Percentiles rank a stretch among this genome's conserved stretches.
These are phyloP conservation scores for Chalciporus sp. DNA, from an alignment of 1,284 basidiomycete genomes.

Conservation along the genomic window DNA sequence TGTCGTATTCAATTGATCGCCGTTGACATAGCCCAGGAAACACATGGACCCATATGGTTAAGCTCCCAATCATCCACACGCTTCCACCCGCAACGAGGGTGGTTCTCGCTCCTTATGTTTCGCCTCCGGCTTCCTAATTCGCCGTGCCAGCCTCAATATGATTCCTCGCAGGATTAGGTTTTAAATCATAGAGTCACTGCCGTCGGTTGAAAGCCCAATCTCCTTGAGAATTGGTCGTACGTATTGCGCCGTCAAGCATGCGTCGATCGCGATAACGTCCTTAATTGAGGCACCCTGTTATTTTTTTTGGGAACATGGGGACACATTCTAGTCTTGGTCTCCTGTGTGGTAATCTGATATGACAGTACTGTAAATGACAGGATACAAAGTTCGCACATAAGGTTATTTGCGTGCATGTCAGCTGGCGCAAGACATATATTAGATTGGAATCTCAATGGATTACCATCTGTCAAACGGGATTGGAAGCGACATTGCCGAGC, in stretches of 20 bases:
- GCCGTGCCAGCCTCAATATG: conserved; percentile 1
- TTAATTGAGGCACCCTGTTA: conserved; percentile 24
- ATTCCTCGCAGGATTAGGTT: conserved; percentile 24
- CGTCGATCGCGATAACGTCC: conserved; percentile 34
- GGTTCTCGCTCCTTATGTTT: conserved; percentile 11
- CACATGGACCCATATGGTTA: conserved; percentile 35
- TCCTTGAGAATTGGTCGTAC: conserved; percentile 24
- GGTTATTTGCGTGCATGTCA: conserved; percentile 2
- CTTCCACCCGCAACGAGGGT: conserved; percentile 25
- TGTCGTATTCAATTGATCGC: conserved; percentile 40
- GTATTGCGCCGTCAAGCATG: conserved; percentile 17
- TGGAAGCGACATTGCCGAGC: neutral
- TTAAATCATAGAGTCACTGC: conserved; percentile 14
- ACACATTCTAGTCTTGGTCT: conserved; percentile 12
- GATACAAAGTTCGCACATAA: conserved; percentile 9
- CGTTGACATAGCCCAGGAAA: conserved; percentile 34
- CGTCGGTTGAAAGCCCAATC: conserved; percentile 22
- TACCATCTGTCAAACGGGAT: neutral
- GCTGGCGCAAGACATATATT: conserved; percentile 6
- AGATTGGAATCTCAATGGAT: neutral
- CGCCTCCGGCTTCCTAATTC: conserved; percentile 11
- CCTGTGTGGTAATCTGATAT: conserved; percentile 12
- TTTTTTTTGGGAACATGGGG: conserved; percentile 2
- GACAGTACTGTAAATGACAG: conserved; percentile 13
- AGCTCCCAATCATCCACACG: conserved; percentile 28